These are phyloP conservation scores for Phanerochaete sordida DNA, from an alignment of 768 basidiomycete genomes.

Conservation along the genomic window DNA sequence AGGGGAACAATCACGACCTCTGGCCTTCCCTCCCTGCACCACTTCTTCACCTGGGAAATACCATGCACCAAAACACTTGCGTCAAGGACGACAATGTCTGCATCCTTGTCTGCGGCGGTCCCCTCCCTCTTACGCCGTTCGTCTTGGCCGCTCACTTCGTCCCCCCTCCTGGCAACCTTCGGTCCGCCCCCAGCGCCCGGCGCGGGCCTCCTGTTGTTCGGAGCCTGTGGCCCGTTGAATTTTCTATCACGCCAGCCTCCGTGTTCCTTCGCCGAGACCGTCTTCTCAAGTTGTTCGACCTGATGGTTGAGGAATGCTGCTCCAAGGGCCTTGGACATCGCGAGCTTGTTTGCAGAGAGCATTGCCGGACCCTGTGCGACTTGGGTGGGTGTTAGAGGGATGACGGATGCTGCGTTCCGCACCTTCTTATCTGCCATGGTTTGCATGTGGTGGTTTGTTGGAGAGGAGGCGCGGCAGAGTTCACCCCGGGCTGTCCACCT, in stretches of 20 bases:
- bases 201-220: not conserved
- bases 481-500: conserved; percentile 1
- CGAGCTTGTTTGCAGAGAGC: conserved; percentile 49
- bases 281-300: conserved; percentile 83
- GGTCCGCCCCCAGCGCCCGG: not conserved
- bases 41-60: conserved; percentile 73
- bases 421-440: conserved; percentile 15
- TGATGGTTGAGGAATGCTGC: conserved; percentile 86
- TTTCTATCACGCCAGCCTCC: conserved; percentile 57
- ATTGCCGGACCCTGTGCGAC: conserved; percentile 8
- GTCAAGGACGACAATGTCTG: conserved; percentile 74
- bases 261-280: conserved; percentile 47
- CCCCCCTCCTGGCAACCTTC: conserved; percentile 12
- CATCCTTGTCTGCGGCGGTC: conserved; percentile 44
- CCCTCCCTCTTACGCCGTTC: conserved; percentile 11
- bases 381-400: not conserved
- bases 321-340: conserved; percentile 84
- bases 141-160: conserved; percentile 1
- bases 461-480: conserved; percentile 4
- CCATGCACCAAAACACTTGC: conserved; percentile 81
- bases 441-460: conserved; percentile 9
- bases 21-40: conserved; percentile 73
- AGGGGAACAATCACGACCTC: conserved; percentile 83
- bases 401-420: not conserved
- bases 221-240: not conserved